Evolutionary conservation across 441 rosid species (phyloP).

Genomic region (Aquilaria agallochum): DNA sequence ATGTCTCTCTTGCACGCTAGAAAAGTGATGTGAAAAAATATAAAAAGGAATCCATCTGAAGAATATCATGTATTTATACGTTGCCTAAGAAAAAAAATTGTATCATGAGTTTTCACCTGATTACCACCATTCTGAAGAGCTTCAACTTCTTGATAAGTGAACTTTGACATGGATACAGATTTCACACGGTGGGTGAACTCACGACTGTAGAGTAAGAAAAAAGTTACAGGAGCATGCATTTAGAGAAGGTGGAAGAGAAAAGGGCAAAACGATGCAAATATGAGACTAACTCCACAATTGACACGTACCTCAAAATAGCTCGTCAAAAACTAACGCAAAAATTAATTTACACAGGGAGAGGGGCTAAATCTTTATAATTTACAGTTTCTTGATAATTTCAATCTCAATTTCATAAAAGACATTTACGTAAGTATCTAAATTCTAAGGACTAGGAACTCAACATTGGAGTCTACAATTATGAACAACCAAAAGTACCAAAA

Average conservation of each 20-base stretch:
- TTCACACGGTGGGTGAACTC: conserved; percentile 97
- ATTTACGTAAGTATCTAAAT: too few relatives aligned
- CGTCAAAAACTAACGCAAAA: too few relatives aligned
- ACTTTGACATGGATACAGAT: conserved; percentile 96
- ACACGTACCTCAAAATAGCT: too few relatives aligned
- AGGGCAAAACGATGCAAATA: neutral
- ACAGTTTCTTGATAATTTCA: too few relatives aligned
- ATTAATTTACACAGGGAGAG: too few relatives aligned
- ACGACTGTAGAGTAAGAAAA: conserved; percentile 50
- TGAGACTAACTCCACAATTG: too few relatives aligned
- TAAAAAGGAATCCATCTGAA: conserved; percentile 20
- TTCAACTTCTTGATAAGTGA: conserved; percentile 94
- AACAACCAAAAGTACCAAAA: neutral
- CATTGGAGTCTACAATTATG: too few relatives aligned
- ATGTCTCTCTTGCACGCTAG: conserved; percentile 93
- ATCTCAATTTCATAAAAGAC: too few relatives aligned
- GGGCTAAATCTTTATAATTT: too few relatives aligned
- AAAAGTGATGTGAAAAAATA: conserved; percentile 16
- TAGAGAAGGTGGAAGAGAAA: conserved; percentile 10
- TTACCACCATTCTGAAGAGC: conserved; percentile 96
- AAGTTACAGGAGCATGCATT: conserved; percentile 2
- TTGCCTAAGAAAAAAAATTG: conserved; percentile 10
- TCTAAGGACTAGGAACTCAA: too few relatives aligned
- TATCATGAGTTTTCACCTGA: conserved; percentile 52
- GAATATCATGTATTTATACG: conserved; percentile 7